These are phyloP conservation scores for Dothistroma septosporum DNA, from an alignment of 2,329 filamentous ascomycete genomes.

Conservation along the genomic window DNA sequence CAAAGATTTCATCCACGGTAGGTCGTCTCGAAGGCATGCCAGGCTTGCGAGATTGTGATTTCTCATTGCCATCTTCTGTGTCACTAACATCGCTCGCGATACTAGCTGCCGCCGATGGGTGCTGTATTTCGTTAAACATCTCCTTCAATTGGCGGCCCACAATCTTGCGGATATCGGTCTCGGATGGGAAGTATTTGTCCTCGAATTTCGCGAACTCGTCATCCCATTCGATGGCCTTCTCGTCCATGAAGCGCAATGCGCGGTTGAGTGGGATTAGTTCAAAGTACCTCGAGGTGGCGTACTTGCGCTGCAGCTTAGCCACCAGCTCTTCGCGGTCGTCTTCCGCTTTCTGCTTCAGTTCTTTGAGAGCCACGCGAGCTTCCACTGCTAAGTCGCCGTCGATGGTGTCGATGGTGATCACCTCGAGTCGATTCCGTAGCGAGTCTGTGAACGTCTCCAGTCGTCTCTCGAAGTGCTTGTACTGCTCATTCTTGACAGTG, in stretches of 20 bases:
- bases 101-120: constrained; percentile 44
- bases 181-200: constrained; percentile 83
- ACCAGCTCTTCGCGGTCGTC: constrained; percentile 75
- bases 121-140: constrained; percentile 81
- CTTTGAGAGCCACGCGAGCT: constrained; percentile 77
- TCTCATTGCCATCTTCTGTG: constrained; percentile 61
- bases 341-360: constrained; percentile 70
- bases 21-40: constrained; percentile 36
- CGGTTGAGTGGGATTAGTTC: constrained; percentile 92
- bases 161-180: constrained; percentile 90
- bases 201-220: constrained; percentile 86
- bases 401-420: constrained; percentile 88
- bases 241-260: constrained; percentile 82
- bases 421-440: constrained; percentile 75
- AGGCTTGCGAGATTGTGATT: constrained; percentile 21
- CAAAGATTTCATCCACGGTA: constrained; percentile 44
- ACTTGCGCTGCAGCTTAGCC: constrained; percentile 78
- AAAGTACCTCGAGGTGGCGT: constrained; percentile 92
- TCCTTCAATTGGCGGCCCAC: constrained; percentile 91
- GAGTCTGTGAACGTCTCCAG: constrained; percentile 84
- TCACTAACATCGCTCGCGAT: constrained; percentile 37
- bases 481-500: constrained; percentile 88
- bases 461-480: constrained; percentile 71
- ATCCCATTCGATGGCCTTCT: constrained; percentile 92
- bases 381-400: constrained; percentile 79